Evolutionary conservation across 805 yeast genomes (phyloP).

Genomic region (Zygotorulaspora danielsina): DNA sequence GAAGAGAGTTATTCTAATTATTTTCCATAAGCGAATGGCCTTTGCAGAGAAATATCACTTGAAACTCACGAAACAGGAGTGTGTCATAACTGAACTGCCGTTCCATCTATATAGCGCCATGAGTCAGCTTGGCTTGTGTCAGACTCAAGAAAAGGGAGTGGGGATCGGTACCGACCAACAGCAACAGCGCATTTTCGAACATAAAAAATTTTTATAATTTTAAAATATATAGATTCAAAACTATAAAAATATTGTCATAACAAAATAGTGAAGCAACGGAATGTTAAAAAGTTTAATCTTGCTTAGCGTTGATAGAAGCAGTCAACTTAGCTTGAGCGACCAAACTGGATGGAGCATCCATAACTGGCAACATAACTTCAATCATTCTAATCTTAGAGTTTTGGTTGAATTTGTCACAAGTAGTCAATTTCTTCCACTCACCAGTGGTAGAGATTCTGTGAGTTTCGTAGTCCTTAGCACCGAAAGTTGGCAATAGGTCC

Average conservation of each 20-base stretch:
- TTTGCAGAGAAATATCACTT: no score
- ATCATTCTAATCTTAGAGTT: conserved; percentile 60
- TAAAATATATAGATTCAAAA: neutral
- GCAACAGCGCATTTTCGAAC: neutral
- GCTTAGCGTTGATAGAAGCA: conserved; percentile 44
- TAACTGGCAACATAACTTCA: conserved; percentile 62
- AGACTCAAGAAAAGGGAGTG: no score
- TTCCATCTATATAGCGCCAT: no score
- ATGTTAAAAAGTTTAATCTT: conserved; percentile 16
- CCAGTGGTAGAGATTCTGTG: conserved; percentile 51
- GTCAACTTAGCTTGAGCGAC: conserved; percentile 63
- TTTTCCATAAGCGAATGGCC: no score
- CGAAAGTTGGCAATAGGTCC: conserved; percentile 48
- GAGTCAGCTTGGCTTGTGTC: no score
- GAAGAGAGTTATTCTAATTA: no score
- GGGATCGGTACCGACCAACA: no score
- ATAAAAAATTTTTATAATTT: neutral
- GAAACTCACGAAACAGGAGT: no score
- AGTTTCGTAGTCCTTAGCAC: conserved; percentile 51
- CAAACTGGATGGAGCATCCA: conserved; percentile 68
- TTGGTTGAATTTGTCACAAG: conserved; percentile 45
- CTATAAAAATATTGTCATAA: conserved; percentile 9
- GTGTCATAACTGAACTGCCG: no score
- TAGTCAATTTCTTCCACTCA: conserved; percentile 51
- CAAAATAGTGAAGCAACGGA: conserved; percentile 3